Evolutionary conservation across 805 yeast genomes (phyloP).

Genomic region (Zygoascus tannicola): DNA sequence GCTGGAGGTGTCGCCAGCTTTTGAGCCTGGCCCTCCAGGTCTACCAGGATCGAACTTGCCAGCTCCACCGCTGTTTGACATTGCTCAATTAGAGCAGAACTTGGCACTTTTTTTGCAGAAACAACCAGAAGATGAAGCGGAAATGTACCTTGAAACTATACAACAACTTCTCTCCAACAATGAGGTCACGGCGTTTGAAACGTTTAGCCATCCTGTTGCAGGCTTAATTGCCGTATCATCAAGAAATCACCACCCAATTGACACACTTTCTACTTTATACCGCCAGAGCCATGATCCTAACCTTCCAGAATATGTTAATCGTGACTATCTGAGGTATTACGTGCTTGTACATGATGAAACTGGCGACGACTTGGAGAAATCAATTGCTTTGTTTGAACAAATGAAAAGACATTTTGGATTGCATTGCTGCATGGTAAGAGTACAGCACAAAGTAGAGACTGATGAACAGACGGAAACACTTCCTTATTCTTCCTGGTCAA

Average conservation of each 20-base stretch:
- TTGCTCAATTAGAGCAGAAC: conserved; percentile 30
- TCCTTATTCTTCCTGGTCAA: conserved; percentile 5
- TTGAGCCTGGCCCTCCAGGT: conserved; percentile 20
- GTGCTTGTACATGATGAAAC: conserved; percentile 42
- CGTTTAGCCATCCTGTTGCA: conserved; percentile 70
- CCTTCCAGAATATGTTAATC: conserved; percentile 57
- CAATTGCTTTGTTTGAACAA: conserved; percentile 32
- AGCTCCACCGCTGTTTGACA: conserved; percentile 23
- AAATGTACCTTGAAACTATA: conserved; percentile 47
- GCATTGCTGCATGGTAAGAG: conserved; percentile 19
- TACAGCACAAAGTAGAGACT: conserved; percentile 15
- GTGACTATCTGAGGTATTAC: conserved; percentile 49
- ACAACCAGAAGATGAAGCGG: not conserved
- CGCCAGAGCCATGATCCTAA: conserved; percentile 32
- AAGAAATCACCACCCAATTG: conserved; percentile 49
- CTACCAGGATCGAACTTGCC: conserved; percentile 1
- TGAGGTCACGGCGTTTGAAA: conserved; percentile 66
- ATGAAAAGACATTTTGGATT: conserved; percentile 31
- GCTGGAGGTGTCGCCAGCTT: conserved; percentile 19
- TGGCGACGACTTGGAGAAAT: conserved; percentile 36
- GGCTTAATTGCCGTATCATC: conserved; percentile 60
- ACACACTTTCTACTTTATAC: conserved; percentile 42
- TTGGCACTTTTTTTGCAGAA: conserved; percentile 7
- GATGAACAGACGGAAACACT: conserved; percentile 6
- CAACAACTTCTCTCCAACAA: conserved; percentile 51